A percentile compares a stretch with the other conserved stretches of the same genome.
These are phyloP conservation scores for Paecilomyces niveus DNA, from an alignment of 2,329 filamentous ascomycete species.

Conservation along the genomic window DNA sequence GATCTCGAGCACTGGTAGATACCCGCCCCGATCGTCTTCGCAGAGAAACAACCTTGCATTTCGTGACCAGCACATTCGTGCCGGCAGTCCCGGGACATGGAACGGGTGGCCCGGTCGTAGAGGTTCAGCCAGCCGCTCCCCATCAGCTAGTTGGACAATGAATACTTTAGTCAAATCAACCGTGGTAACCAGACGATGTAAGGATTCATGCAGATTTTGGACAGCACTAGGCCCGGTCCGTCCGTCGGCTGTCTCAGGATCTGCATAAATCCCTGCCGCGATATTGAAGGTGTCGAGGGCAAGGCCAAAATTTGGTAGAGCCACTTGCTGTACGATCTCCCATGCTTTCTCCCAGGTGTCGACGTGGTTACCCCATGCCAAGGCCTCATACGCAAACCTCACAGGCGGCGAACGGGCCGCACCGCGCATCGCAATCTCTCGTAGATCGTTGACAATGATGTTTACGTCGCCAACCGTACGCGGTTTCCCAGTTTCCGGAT, in stretches of 20 bases:
- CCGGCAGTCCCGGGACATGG: constrained; percentile 51
- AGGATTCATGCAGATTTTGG: constrained; percentile 46
- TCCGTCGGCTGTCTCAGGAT: constrained; percentile 51
- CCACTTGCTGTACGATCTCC: constrained; percentile 58
- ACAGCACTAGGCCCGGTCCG: constrained; percentile 48
- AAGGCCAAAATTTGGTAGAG: constrained; percentile 65
- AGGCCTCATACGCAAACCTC: constrained; percentile 48
- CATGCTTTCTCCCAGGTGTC: constrained; percentile 67
- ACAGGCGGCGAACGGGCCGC: constrained; percentile 48
- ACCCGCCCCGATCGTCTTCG: constrained; percentile 54
- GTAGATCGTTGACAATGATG: constrained; percentile 56
- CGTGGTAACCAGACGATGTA: constrained; percentile 47
- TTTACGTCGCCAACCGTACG: constrained; percentile 44
- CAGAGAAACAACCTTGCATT: constrained; percentile 68
- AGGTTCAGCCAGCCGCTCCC: constrained; percentile 54
- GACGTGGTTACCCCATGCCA: constrained; percentile 61
- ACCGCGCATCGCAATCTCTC: constrained; percentile 61
- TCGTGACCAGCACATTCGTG: constrained; percentile 70
- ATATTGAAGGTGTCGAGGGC: constrained; percentile 77
- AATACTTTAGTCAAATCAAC: constrained; percentile 62
- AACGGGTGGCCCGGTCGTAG: constrained; percentile 52
- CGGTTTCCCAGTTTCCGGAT: constrained; percentile 28
- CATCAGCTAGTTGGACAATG: constrained; percentile 71
- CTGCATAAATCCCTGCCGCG: constrained; percentile 62
- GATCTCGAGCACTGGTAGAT: constrained; percentile 59